phyloP scores from a whole-genome alignment of 192 early-diverging fungal genomes.

The Coemansia furcata region DNA sequence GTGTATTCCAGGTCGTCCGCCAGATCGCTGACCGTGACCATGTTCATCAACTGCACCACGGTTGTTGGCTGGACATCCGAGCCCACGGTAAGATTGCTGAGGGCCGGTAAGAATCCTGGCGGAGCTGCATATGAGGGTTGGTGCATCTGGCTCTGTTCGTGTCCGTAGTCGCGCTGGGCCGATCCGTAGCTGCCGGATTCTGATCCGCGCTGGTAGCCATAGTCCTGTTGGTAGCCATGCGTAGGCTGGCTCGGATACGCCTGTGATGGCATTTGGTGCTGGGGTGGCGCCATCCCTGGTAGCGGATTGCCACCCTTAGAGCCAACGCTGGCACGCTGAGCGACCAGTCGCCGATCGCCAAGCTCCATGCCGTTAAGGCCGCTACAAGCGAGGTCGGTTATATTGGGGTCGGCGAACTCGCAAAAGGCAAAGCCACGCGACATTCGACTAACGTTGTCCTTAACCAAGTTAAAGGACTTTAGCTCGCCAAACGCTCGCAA shows the following conservation, averaged over 20 bases:
- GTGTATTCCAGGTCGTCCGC: conserved; percentile 81
- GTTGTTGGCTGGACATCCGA: conserved; percentile 60
- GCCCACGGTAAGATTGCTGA: neutral
- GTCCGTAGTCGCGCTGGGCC: conserved; percentile 16
- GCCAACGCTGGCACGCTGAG: conserved; percentile 90
- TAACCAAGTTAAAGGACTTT: conserved; percentile 89
- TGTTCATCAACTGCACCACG: conserved; percentile 90
- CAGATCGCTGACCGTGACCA: conserved; percentile 87
- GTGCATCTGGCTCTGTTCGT: conserved; percentile 1
- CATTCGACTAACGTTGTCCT: conserved; percentile 67
- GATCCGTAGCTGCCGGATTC: neutral
- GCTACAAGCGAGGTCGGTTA: conserved; percentile 93
- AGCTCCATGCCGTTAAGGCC: conserved; percentile 95
- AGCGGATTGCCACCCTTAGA: conserved; percentile 47
- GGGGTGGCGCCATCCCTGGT: neutral
- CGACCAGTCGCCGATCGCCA: conserved; percentile 88
- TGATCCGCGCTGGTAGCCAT: neutral
- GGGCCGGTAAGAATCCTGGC: neutral
- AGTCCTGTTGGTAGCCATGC: conserved; percentile 20
- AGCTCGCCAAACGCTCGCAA: conserved; percentile 93
- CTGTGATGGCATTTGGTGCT: conserved; percentile 34
- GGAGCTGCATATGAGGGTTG: conserved; percentile 7
- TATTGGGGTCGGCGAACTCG: conserved; percentile 83
- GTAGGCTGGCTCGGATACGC: conserved; percentile 8
- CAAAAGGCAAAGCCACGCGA: conserved; percentile 97